Conservation (phyloP, 805 yeast species). For the Groenewaldozyma salmanticensis region DNA sequence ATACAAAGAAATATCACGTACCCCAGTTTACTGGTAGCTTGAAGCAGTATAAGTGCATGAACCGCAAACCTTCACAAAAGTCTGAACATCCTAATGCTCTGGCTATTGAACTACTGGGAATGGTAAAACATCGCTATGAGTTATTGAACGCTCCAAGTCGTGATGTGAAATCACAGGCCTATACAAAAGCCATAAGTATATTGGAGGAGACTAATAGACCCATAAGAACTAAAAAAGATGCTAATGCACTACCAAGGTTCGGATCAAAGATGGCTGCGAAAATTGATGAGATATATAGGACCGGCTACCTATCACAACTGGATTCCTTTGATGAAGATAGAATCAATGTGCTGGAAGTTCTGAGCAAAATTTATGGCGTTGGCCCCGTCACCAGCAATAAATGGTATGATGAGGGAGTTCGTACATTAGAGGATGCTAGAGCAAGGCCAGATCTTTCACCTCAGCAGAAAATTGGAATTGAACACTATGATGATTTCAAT, state of each 20-base stretch:
- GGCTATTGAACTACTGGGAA: constrained; percentile 21
- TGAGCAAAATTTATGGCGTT: constrained; percentile 40
- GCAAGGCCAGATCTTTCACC: constrained; percentile 23
- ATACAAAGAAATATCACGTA: neutral
- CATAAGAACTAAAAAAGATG: constrained; percentile 31
- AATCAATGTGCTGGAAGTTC: constrained; percentile 23
- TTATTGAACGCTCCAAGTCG: constrained; percentile 30
- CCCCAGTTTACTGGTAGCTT: neutral
- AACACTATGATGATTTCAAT: constrained; percentile 40
- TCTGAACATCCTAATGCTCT: constrained; percentile 21
- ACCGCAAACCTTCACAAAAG: constrained; percentile 1
- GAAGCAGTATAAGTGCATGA: neutral
- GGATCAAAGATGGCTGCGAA: constrained; percentile 35
- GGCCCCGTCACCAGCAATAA: constrained; percentile 34
- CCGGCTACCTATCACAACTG: constrained; percentile 25
- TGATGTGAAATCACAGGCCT: constrained; percentile 33
- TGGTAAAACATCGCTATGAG: constrained; percentile 16
- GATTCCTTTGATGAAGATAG: constrained; percentile 15
- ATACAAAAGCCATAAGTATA: constrained; percentile 35
- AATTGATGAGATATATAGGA: constrained; percentile 37
- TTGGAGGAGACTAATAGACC: constrained; percentile 22
- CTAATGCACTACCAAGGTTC: constrained; percentile 32
- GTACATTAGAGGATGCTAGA: constrained; percentile 32
- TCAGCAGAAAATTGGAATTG: constrained; percentile 33
- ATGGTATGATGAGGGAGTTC: constrained; percentile 32